Evolutionary conservation across 805 yeast genomes (phyloP), one percentile per base, ranked within the genome.

Genomic region (Saccharomycopsis sp.): DNA sequence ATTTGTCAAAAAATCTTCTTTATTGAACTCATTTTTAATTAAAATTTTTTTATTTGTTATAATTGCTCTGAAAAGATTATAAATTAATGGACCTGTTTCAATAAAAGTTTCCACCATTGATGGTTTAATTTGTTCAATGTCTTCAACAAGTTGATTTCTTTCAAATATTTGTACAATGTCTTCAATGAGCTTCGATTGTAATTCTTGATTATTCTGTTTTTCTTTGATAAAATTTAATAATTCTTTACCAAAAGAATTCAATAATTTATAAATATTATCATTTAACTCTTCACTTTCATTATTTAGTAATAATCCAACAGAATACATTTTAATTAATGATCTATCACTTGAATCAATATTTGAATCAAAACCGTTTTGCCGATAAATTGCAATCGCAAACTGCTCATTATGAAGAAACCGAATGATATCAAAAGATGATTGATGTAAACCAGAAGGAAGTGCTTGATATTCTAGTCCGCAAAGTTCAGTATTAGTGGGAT

Each of bases 391-490:
- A 12, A 30, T 25, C 8, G 41, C 47, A 18, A 39, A 13, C 21
- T 19, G 21, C 5, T 9, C 34, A 14, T 12, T 28, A 15, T 21
- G 19, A 9, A 21, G 9, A 26, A 41, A 45, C 3, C 48, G 39
- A 17, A 45, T 21, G 2, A 34, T 35, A 21, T 45, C 48, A 36
- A 31, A 29, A 3, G 34, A 14, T 2, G 39, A 35, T 10, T 15
- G 23, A 25, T 45, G 49, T 13, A 45, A 34, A 4, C 49, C 49
- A 5, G 49, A 42, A 13, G 49, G 49, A n/a, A 45, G 25, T 19
- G 44, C 34, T 10, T 36, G 26, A 31, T 39, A 40, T 32, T 42
- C 49, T 3, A 45, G 10, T 23, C 26, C 26, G 10, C 15, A n/a
- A n/a, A n/a, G n/a, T n/a, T n/a, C n/a, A n/a, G n/a, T n/a, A n/a